phyloP scores from a whole-genome alignment of 2,329 filamentous ascomycete species.

The Diaporthe sp. region DNA sequence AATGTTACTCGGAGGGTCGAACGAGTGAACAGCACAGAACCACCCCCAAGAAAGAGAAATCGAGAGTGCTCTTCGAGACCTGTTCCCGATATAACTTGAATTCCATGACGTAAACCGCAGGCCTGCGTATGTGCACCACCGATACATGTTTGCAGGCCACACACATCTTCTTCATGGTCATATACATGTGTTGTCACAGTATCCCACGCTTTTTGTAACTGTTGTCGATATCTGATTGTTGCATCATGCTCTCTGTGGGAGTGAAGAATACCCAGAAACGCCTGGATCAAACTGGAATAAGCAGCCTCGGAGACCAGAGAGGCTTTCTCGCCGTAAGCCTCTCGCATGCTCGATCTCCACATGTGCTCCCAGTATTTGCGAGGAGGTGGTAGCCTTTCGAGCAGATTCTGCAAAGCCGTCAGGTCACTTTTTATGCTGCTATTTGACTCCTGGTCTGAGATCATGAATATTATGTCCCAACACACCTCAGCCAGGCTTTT shows the following conservation, averaged over 20 bases:
- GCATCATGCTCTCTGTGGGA: background rate
- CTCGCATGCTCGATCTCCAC: background rate
- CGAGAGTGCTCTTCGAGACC: too few relatives aligned
- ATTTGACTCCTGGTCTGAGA: background rate
- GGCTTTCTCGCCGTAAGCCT: background rate
- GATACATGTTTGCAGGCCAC: background rate
- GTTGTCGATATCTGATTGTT: accelerated
- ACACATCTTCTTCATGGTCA: accelerated
- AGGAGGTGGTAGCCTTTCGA: background rate
- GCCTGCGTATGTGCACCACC: background rate
- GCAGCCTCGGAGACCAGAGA: background rate
- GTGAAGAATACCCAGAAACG: background rate
- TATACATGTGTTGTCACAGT: background rate
- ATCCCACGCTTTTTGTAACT: background rate
- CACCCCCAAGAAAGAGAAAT: background rate
- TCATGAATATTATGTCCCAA: background rate
- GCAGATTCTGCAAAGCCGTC: accelerated
- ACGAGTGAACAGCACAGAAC: background rate
- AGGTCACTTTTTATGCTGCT: background rate
- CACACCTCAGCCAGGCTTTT: background rate
- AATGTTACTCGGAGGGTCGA: too few relatives aligned
- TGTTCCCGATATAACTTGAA: too few relatives aligned
- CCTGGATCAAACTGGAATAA: background rate
- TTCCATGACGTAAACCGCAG: background rate
- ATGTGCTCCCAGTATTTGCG: background rate